Base-by-base conservation (phyloP, 371 early-diverging fungal genomes). In the Mucor plumbeus region DNA sequence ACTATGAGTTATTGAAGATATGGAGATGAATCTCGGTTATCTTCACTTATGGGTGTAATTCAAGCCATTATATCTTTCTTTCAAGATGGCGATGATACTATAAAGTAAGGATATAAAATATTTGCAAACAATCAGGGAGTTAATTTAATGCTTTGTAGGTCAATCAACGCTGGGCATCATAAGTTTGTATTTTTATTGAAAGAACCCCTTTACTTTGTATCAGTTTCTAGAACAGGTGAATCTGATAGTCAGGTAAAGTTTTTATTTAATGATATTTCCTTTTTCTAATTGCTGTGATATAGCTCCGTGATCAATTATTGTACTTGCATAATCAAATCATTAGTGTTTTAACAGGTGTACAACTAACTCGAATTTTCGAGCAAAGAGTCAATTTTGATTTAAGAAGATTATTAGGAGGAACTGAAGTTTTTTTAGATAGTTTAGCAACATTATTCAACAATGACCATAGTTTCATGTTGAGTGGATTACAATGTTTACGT, bases 41-140 rank as follows among this genome's bases (percentile, higher is more conserved):
- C 97, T 15, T 87, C 89, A 21, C 83, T 93, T 56, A 96, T 94
- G 94, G 97, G 96, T 34, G 90, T 96, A 2, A 88, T 95, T 35
- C 97, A 97, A 69, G 95, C 97, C 1, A 88, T 97, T 40, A 87
- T 96, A 35, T 92, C 96, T 10, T 92, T 94, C 68, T 94, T 94
- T 75, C 84, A 85, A 59, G 92, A 90, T 62, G 88, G 92, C 41
- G 90, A 92, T 65, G 97, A 97, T 71, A 79, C 90, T 3, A 83
- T 96, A 58, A 79, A 87, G 86, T 91, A 72, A 70, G 63, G n/a
- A 48, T 19, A 64, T 10, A 61, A 48, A 21, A 11, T 5, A 13
- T 57, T 7, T 7, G 19, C 21, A 17, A 5, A 48, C 50, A 40
- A 19, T 47, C 34, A 35, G 26, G 21, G 26, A 50, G 50, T 21